These are phyloP conservation scores for Dysphania ambrosioides DNA, from an alignment of 148 eudicot genomes.

Conservation along the genomic window DNA sequence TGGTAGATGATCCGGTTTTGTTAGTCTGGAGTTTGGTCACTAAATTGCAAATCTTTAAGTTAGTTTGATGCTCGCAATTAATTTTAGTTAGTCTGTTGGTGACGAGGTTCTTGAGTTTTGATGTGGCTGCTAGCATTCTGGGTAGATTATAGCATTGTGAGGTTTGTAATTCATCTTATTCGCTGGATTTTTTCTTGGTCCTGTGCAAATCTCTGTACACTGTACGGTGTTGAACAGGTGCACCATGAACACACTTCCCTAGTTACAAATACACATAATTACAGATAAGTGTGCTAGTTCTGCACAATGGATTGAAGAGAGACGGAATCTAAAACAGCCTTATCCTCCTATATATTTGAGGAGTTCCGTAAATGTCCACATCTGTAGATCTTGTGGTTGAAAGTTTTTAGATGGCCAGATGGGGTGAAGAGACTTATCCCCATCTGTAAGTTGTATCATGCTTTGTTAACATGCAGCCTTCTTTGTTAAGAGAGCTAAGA, in stretches of 20 bases:
- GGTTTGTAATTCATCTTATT: not conserved
- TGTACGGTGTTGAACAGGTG: no score
- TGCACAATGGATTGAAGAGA: not conserved
- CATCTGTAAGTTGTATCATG: not conserved
- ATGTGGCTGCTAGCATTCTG: not conserved
- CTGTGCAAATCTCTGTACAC: not conserved
- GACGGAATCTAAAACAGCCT: not conserved
- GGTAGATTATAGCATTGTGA: not conserved
- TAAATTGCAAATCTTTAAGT: not conserved
- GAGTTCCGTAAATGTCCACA: not conserved
- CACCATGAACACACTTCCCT: no score
- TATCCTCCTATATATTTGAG: no score
- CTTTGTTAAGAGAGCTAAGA: not conserved
- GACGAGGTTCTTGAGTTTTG: not conserved
- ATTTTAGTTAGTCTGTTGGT: not conserved
- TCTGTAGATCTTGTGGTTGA: not conserved
- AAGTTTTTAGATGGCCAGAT: not conserved
- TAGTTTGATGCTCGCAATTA: not conserved
- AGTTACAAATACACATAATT: no score
- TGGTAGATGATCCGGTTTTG: not conserved
- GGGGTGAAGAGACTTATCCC: not conserved
- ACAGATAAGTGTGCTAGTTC: no score
- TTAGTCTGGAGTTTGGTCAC: not conserved
- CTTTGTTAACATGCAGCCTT: not conserved
- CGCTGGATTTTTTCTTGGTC: not conserved